These are phyloP conservation scores for Pisolithus microcarpus DNA, from an alignment of 768 basidiomycete genomes.

Conservation along the genomic window DNA sequence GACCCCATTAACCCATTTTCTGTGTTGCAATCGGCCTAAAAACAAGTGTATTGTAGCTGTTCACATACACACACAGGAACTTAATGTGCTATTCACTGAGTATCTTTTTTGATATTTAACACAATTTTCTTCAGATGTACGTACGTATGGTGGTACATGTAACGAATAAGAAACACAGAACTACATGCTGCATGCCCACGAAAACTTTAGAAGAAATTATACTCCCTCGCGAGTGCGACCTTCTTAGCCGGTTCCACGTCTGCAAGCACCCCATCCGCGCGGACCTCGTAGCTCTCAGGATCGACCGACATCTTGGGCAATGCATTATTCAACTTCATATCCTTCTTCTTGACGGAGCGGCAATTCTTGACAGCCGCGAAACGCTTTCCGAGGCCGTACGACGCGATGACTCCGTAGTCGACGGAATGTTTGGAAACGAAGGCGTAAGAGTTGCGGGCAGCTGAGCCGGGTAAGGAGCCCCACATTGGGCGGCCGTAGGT, in stretches of 20 bases:
- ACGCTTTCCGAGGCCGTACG: conserved; percentile 66
- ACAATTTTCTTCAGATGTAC: neutral
- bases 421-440: conserved; percentile 81
- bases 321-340: conserved; percentile 89
- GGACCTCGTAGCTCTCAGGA: conserved; percentile 85
- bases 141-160: neutral
- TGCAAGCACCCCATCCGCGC: conserved; percentile 66
- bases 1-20: no score
- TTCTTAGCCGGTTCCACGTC: conserved; percentile 69
- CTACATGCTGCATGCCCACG: neutral
- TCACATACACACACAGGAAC: neutral
- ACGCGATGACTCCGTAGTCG: conserved; percentile 46
- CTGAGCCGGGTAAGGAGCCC: conserved; percentile 72
- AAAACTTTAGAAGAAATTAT: conserved; percentile 67
- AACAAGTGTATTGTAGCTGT: neutral
- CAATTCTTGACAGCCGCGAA: conserved; percentile 73
- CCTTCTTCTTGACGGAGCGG: conserved; percentile 67
- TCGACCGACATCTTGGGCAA: conserved; percentile 85
- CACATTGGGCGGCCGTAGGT: conserved; percentile 87
- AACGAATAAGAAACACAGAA: neutral
- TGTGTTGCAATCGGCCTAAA: no score
- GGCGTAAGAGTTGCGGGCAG: conserved; percentile 74
- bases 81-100: neutral
- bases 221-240: conserved; percentile 61
- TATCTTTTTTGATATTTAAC: neutral